A percentile compares a stretch with the other conserved stretches of the same genome.
Evolutionary conservation across 2,329 filamentous ascomycete genomes (phyloP).

Genomic region (Penicillium rolfsii): DNA sequence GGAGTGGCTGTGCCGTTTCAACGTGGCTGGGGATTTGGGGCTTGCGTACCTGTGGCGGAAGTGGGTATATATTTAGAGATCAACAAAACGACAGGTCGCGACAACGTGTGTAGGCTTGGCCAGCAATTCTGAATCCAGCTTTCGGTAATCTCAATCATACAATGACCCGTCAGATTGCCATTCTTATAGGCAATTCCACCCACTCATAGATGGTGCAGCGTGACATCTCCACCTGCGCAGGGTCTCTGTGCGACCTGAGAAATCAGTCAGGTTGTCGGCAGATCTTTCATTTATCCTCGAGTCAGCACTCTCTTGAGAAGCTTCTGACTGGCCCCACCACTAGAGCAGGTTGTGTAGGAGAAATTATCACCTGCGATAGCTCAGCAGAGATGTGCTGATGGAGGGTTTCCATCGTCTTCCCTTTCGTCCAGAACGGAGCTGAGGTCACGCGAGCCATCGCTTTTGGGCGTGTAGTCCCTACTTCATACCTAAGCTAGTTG

Average conservation of each 20-base stretch:
- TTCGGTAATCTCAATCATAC: background rate
- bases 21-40: slow-evolving; percentile 15
- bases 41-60: slow-evolving; percentile 9
- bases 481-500: background rate
- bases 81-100: background rate
- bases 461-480: background rate
- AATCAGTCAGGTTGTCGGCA: slow-evolving; percentile 20
- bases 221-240: slow-evolving; percentile 26
- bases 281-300: slow-evolving; percentile 6
- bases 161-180: background rate
- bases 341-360: background rate
- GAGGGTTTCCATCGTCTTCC: background rate
- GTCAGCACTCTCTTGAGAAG: background rate
- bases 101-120: background rate
- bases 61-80: slow-evolving; percentile 1
- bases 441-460: background rate
- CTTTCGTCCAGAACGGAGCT: background rate
- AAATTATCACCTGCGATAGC: background rate
- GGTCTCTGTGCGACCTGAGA: slow-evolving; percentile 20
- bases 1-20: slow-evolving; percentile 17
- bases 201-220: slow-evolving; percentile 11
- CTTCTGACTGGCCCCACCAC: background rate
- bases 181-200: slow-evolving; percentile 13
- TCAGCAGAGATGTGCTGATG: background rate
- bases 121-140: background rate